These are phyloP conservation scores for Astragalus glycyphyllos DNA, from an alignment of 306 rosid genomes.

Conservation along the genomic window DNA sequence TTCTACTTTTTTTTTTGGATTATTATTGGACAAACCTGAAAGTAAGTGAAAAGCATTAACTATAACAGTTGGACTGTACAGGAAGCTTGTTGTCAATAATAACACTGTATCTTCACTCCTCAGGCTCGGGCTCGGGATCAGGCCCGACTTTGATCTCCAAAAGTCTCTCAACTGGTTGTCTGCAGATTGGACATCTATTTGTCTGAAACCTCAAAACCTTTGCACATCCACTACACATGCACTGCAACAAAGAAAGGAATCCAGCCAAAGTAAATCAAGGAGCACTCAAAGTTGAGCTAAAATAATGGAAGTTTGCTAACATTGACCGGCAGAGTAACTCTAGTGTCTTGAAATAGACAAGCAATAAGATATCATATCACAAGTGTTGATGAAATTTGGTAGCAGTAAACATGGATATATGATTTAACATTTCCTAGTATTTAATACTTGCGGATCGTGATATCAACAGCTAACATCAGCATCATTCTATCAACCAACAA, in stretches of 20 bases:
- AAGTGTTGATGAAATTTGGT: constrained; percentile 3
- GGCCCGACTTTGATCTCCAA: constrained; percentile 85
- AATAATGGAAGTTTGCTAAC: constrained; percentile 1
- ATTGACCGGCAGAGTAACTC: constrained; percentile 7
- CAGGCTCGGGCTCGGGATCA: constrained; percentile 48
- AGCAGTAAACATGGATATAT: constrained; percentile 15
- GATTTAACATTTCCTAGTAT: constrained; percentile 8
- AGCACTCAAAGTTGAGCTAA: constrained; percentile 13
- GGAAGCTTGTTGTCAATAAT: constrained; percentile 33
- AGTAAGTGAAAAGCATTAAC: constrained; percentile 26
- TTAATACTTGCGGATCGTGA: constrained; percentile 7
- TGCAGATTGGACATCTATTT: constrained; percentile 92
- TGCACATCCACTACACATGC: constrained; percentile 95
- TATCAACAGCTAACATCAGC: constrained; percentile 10
- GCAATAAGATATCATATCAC: not conserved
- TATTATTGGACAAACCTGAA: constrained; percentile 47
- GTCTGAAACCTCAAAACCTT: constrained; percentile 91
- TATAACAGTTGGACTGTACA: constrained; percentile 55
- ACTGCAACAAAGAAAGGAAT: constrained; percentile 60
- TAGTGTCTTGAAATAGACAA: not conserved
- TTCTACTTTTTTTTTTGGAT: constrained; percentile 4
- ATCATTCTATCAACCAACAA: constrained; percentile 27
- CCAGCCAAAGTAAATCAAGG: constrained; percentile 17
- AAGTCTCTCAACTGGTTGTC: constrained; percentile 97
- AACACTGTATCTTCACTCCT: constrained; percentile 53